Percentiles rank a stretch among this genome's conserved stretches.
Conservation (phyloP, 352 stramenopile species). For the Globisporangium nagaii region DNA sequence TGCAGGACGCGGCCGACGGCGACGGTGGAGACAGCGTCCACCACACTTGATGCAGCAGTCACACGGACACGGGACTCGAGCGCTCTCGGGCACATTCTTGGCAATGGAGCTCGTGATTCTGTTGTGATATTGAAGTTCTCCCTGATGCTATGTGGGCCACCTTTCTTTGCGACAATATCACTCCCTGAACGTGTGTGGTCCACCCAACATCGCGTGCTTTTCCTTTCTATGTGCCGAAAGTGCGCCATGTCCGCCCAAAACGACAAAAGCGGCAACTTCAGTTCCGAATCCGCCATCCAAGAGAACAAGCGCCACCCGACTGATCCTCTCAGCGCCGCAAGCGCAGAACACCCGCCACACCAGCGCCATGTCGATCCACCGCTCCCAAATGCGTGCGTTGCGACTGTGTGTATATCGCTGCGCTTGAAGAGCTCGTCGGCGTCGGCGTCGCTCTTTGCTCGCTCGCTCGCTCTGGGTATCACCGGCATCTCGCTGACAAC, state of each 20-base stretch:
- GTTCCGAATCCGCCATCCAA: not conserved
- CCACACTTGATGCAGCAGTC: too few species aligned
- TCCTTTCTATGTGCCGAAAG: too few species aligned
- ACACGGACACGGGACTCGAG: too few species aligned
- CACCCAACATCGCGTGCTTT: too few species aligned
- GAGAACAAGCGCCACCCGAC: not conserved
- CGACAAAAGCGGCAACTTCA: not conserved
- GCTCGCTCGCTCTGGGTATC: not conserved
- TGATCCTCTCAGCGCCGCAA: not conserved
- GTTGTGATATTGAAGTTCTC: too few species aligned
- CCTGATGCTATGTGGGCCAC: too few species aligned
- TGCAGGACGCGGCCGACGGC: constrained; percentile 1
- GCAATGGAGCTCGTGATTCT: too few species aligned
- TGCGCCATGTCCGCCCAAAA: constrained; percentile 1
- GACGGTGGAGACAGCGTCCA: not conserved
- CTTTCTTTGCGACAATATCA: too few species aligned
- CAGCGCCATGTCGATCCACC: constrained; percentile 11
- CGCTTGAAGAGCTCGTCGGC: not conserved
- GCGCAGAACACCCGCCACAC: not conserved
- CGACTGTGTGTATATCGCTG: not conserved
- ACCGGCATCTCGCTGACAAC: too few species aligned
- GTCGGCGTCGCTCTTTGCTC: not conserved
- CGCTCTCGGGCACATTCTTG: too few species aligned
- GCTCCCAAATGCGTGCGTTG: constrained; percentile 14
- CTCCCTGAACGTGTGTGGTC: too few species aligned